These are phyloP conservation scores for Naematelia aurantialba DNA, from an alignment of 768 basidiomycete species.

Conservation along the genomic window DNA sequence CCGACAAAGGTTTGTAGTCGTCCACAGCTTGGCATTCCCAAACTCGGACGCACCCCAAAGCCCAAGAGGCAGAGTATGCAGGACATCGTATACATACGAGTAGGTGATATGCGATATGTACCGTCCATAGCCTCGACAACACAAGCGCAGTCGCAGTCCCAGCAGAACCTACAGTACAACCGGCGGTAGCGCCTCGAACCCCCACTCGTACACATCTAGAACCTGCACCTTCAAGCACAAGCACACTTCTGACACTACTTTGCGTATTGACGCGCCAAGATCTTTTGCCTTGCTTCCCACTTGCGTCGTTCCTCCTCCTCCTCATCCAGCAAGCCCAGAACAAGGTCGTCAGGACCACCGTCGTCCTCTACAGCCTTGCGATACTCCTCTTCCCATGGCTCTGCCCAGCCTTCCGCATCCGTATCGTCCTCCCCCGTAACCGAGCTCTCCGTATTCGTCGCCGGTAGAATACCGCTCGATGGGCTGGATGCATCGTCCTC, in stretches of 20 bases:
- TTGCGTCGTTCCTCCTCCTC: constrained; percentile 40
- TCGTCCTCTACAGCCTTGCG: constrained; percentile 46
- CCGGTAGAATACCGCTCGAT: constrained; percentile 20
- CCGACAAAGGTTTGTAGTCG: too few species aligned
- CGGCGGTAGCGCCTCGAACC: too few species aligned
- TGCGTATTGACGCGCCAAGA: background rate
- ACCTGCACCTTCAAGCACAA: background rate
- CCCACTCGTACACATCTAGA: background rate
- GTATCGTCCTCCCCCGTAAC: constrained; percentile 17
- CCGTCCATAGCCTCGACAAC: too few species aligned
- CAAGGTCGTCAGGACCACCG: constrained; percentile 47
- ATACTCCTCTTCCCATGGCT: constrained; percentile 45
- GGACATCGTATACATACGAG: too few species aligned
- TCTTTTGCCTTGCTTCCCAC: constrained; percentile 6
- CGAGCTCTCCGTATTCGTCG: constrained; percentile 16
- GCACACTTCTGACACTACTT: background rate
- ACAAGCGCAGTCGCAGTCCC: too few species aligned
- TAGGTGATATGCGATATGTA: too few species aligned
- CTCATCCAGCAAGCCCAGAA: constrained; percentile 48
- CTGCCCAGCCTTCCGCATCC: constrained; percentile 31
- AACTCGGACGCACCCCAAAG: too few species aligned
- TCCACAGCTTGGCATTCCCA: too few species aligned
- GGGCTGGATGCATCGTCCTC: constrained; percentile 16
- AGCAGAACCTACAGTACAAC: too few species aligned
- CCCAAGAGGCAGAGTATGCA: too few species aligned